phyloP scores from a whole-genome alignment of 1,139 yeast genomes.

The Groenewaldozyma auringiensis region DNA sequence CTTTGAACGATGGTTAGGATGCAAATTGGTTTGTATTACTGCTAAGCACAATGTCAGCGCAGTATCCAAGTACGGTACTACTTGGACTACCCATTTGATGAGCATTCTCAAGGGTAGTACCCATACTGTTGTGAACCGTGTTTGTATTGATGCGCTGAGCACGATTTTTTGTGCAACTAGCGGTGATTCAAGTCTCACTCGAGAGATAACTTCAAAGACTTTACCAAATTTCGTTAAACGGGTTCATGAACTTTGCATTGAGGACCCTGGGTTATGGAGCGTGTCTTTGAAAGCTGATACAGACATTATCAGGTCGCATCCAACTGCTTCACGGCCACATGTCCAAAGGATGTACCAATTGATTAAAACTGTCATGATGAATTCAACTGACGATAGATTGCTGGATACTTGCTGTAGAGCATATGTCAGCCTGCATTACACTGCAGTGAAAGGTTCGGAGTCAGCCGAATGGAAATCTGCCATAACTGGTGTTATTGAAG shows the following conservation, averaged over 20 bases:
- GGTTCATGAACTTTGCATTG: slow-evolving; percentile 37
- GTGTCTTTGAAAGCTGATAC: slow-evolving; percentile 44
- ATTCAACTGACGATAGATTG: slow-evolving; percentile 12
- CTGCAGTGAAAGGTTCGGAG: slow-evolving; percentile 42
- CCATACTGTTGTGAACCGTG: not conserved
- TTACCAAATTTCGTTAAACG: slow-evolving; percentile 54
- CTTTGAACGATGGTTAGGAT: slow-evolving; percentile 29
- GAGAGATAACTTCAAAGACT: slow-evolving; percentile 79
- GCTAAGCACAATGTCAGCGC: slow-evolving; percentile 24
- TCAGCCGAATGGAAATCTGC: slow-evolving; percentile 31
- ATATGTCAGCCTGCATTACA: slow-evolving; percentile 56
- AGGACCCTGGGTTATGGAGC: slow-evolving; percentile 31
- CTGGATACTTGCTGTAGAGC: slow-evolving; percentile 41
- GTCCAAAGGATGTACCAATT: slow-evolving; percentile 51
- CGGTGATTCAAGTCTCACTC: slow-evolving; percentile 75
- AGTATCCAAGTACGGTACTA: slow-evolving; percentile 44
- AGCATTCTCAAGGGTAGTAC: slow-evolving; percentile 48
- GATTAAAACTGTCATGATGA: slow-evolving; percentile 27
- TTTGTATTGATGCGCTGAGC: slow-evolving; percentile 39
- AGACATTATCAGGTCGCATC: slow-evolving; percentile 47
- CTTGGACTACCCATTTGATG: slow-evolving; percentile 48
- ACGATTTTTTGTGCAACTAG: slow-evolving; percentile 49
- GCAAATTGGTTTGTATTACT: slow-evolving; percentile 26
- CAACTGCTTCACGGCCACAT: slow-evolving; percentile 78
- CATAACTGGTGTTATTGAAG: slow-evolving; percentile 18